These are phyloP conservation scores for Hamiltosporidium tvaerminnensis DNA, from an alignment of 371 early-diverging fungal genomes.

Conservation along the genomic window DNA sequence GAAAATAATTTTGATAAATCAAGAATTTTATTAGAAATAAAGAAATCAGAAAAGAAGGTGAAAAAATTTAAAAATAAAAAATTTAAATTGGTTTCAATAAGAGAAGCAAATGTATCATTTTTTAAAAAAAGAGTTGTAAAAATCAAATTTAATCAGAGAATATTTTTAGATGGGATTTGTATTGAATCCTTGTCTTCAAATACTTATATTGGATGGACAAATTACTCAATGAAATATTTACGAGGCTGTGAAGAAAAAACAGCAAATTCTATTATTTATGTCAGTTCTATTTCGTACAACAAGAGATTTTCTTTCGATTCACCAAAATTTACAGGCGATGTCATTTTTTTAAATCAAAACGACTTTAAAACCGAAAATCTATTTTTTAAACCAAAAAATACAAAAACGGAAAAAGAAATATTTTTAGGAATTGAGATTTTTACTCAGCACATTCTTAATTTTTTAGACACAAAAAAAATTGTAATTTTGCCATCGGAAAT, in stretches of 20 bases:
- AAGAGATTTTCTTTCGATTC: not conserved
- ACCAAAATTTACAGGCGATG: too few species aligned
- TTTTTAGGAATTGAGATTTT: not conserved
- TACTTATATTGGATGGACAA: conserved; percentile 32
- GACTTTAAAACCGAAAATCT: not conserved
- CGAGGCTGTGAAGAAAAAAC: not conserved
- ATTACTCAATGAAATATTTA: conserved; percentile 3
- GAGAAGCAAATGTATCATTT: too few species aligned
- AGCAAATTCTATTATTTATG: not conserved
- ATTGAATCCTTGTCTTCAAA: conserved; percentile 21
- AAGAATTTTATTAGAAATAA: too few species aligned
- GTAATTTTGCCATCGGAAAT: not conserved
- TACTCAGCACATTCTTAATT: not conserved
- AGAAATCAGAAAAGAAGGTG: too few species aligned
- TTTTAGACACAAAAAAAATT: not conserved
- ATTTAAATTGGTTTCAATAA: too few species aligned
- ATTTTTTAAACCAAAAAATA: not conserved
- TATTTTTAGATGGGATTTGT: conserved; percentile 18
- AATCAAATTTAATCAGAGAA: conserved; percentile 20
- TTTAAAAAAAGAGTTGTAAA: too few species aligned
- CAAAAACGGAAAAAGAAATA: not conserved
- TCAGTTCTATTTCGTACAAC: not conserved
- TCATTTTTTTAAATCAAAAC: too few species aligned
- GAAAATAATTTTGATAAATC: too few species aligned
- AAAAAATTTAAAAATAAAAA: too few species aligned